Evolutionary conservation across 208 protist genomes (phyloP), one percentile per base, ranked within the genome.

Genomic region (Jaenimonas drosophilae): DNA sequence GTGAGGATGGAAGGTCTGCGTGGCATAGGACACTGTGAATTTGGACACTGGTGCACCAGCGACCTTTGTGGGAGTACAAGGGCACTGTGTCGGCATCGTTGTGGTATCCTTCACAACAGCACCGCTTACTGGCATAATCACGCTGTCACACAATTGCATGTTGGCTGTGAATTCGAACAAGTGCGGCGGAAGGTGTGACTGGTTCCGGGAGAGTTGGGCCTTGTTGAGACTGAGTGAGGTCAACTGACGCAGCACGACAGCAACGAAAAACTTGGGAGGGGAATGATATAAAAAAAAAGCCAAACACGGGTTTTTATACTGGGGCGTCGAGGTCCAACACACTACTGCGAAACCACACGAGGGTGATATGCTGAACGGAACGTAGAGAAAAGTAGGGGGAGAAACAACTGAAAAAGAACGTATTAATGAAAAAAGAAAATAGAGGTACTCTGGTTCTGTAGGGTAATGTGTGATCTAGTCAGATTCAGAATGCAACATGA

Each of bases 21-120:
- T 70, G 27, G 70, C 56, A 29, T 74, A 59, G 4, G 49, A 73
- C 0, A 82, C 69, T 6, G 70, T 77, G 41, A 87, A 82, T n/a
- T n/a, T n/a, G n/a, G n/a, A n/a, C n/a, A n/a, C n/a, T n/a, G n/a
- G n/a, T n/a, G n/a, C n/a, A n/a, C n/a, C n/a, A n/a, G n/a, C n/a
- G 4, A 38, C 30, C 36, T 70, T 81, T 24, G 50, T 34, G 16
- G 28, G 26, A 17, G 23, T 6, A 17, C 5, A 12, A 34, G 16
- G 17, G 9, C 20, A 21, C 4, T 24, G 5, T 34, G 9, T 11
- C 14, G 23, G 9, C 27, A 21, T 7, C 16, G 25, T 36, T 16
- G 11, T 46, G 26, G 9, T 41, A 41, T 41, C 6, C 23, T 24
- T 34, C 19, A 48, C 43, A 2, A 34, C 24, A 21, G 24, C 6